Percentiles rank a stretch among this genome's conserved stretches.
Evolutionary conservation across 441 rosid genomes (phyloP).

Genomic region (Erodium chrysanthum): DNA sequence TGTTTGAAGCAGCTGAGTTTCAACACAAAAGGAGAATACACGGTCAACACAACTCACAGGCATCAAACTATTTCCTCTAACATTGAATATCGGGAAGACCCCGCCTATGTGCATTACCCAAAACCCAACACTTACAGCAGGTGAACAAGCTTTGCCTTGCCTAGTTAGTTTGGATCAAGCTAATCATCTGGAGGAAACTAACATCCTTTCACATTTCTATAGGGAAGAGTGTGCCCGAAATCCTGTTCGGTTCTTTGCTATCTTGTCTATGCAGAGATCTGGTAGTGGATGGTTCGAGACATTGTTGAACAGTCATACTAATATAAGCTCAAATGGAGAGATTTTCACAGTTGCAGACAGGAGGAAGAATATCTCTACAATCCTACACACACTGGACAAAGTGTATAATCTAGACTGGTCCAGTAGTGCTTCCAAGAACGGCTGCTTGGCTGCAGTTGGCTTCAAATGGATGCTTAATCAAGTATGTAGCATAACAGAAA

Average conservation of each 20-base stretch:
- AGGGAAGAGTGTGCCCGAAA: slow-evolving; percentile 38
- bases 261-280: slow-evolving; percentile 52
- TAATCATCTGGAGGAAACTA: background rate
- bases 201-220: background rate
- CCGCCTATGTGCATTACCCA: slow-evolving; percentile 32
- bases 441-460: slow-evolving; percentile 51
- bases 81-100: slow-evolving; percentile 19
- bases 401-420: slow-evolving; percentile 47
- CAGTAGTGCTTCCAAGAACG: slow-evolving; percentile 49
- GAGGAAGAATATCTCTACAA: slow-evolving; percentile 34
- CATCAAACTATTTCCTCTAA: slow-evolving; percentile 10
- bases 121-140: slow-evolving; percentile 39
- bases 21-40: slow-evolving; percentile 9
- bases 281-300: slow-evolving; percentile 67
- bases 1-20: slow-evolving; percentile 33
- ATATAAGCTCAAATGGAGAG: slow-evolving; percentile 54
- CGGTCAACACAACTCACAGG: slow-evolving; percentile 14
- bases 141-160: slow-evolving; percentile 13
- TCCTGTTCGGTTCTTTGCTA: slow-evolving; percentile 44
- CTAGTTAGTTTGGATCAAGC: background rate
- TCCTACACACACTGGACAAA: slow-evolving; percentile 30
- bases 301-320: slow-evolving; percentile 42
- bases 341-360: slow-evolving; percentile 32
- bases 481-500: slow-evolving; percentile 20
- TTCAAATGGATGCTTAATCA: slow-evolving; percentile 68